phyloP scores from a whole-genome alignment of 2,329 filamentous ascomycete species.

The Blastomyces gilchristii region DNA sequence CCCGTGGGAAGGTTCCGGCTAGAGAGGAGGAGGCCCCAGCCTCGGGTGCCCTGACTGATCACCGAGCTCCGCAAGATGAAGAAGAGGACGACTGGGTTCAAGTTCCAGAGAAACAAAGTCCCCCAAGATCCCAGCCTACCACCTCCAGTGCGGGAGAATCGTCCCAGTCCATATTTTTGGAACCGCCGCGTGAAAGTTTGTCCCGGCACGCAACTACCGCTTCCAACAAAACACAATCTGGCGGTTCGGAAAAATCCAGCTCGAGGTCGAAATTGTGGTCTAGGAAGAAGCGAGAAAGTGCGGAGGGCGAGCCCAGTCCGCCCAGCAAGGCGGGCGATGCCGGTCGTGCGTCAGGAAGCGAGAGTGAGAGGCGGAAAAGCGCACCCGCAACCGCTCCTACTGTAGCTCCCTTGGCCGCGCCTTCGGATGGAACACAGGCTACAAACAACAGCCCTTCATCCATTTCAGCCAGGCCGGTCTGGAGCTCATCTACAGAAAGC shows the following conservation, averaged over 20 bases:
- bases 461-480: background rate
- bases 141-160: background rate
- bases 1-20: background rate
- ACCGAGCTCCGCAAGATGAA: background rate
- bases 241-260: background rate
- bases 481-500: conserved; percentile 1
- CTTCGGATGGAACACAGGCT: background rate
- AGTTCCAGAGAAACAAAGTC: background rate
- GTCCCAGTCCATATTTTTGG: background rate
- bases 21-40: background rate
- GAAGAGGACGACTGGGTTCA: background rate
- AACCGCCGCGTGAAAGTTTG: too few relatives aligned
- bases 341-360: background rate
- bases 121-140: background rate
- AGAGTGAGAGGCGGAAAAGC: background rate
- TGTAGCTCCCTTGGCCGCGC: too few relatives aligned
- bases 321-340: too few relatives aligned
- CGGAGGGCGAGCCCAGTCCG: background rate
- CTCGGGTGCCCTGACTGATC: background rate
- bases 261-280: background rate
- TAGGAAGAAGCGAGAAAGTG: background rate
- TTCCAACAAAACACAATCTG: background rate
- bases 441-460: background rate
- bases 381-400: background rate
- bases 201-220: background rate